Evolutionary conservation across 2,329 filamentous ascomycete species (phyloP).

Genomic region (Leptosphaerulina australis): DNA sequence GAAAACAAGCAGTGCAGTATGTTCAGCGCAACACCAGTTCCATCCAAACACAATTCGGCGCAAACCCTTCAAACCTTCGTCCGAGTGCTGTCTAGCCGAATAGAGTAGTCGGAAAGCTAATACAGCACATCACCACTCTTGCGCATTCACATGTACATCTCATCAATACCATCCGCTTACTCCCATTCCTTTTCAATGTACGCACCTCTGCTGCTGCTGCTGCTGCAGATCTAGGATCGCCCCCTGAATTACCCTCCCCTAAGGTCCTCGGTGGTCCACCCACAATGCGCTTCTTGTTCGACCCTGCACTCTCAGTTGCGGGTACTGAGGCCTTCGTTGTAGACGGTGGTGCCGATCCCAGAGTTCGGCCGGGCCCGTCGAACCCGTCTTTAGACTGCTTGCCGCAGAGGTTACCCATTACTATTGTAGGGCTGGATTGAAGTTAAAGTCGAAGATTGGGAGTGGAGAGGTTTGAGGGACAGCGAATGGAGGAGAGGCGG

Average conservation of each 20-base stretch:
- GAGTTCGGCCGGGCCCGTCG: slow-evolving; percentile 71
- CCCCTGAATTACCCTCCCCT: slow-evolving; percentile 56
- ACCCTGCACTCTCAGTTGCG: slow-evolving; percentile 22
- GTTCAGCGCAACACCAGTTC: slow-evolving; percentile 2
- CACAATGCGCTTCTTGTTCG: slow-evolving; percentile 52
- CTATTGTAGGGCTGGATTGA: slow-evolving; percentile 19
- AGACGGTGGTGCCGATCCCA: slow-evolving; percentile 63
- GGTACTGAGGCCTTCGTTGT: slow-evolving; percentile 53
- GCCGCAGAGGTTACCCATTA: slow-evolving; percentile 88
- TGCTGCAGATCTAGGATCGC: slow-evolving; percentile 73
- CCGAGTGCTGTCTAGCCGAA: neutral
- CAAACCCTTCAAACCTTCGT: neutral
- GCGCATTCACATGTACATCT: slow-evolving; percentile 25
- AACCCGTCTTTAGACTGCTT: slow-evolving; percentile 68
- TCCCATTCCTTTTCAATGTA: slow-evolving; percentile 23
- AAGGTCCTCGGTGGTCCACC: slow-evolving; percentile 63
- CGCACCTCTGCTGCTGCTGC: slow-evolving; percentile 84
- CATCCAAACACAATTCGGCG: neutral
- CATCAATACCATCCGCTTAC: slow-evolving; percentile 17
- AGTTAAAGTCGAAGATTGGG: too few relatives aligned
- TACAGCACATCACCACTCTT: neutral
- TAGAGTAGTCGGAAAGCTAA: neutral
- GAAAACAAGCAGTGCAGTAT: neutral
- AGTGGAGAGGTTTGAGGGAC: neutral
- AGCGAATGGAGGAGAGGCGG: slow-evolving; percentile 24